Evolutionary conservation across 2,329 filamentous ascomycete species (phyloP).

Genomic region (Colletotrichum lini): DNA sequence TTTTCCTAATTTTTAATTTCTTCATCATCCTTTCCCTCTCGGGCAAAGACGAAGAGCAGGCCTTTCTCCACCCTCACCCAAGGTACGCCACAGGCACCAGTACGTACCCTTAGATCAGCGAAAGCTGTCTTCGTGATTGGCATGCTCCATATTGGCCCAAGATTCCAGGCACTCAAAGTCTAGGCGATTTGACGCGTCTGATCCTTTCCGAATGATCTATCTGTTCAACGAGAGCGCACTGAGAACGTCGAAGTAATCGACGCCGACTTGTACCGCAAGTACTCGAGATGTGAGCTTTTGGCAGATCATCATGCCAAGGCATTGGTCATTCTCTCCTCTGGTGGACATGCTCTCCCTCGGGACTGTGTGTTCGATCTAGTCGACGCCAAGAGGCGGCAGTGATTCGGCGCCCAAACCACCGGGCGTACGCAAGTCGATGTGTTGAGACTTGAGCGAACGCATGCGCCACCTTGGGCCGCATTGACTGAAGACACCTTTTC

Average conservation of each 20-base stretch:
- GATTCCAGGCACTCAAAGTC: constrained; percentile 27
- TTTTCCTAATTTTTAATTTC: constrained; percentile 22
- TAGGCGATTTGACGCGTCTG: constrained; percentile 22
- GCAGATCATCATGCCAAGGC: background rate
- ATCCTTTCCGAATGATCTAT: constrained; percentile 1
- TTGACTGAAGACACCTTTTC: constrained; percentile 27
- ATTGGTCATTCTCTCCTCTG: background rate
- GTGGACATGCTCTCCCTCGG: background rate
- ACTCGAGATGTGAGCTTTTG: no score
- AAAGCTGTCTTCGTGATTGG: constrained; percentile 33
- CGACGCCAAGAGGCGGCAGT: constrained; percentile 10
- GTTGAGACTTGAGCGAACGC: constrained; percentile 3
- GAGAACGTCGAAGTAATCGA: no score
- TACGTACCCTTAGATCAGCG: constrained; percentile 37
- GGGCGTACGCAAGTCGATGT: constrained; percentile 23
- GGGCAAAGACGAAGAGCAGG: constrained; percentile 22
- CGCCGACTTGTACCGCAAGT: background rate
- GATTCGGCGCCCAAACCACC: constrained; percentile 1
- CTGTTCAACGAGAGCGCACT: background rate
- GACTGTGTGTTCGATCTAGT: background rate
- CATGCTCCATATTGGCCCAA: constrained; percentile 36
- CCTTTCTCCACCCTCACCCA: constrained; percentile 35
- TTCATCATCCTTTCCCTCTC: constrained; percentile 42
- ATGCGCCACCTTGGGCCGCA: constrained; percentile 11
- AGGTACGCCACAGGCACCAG: constrained; percentile 15